Conservation (phyloP, 768 basidiomycete genomes). For the Imleria badia region DNA sequence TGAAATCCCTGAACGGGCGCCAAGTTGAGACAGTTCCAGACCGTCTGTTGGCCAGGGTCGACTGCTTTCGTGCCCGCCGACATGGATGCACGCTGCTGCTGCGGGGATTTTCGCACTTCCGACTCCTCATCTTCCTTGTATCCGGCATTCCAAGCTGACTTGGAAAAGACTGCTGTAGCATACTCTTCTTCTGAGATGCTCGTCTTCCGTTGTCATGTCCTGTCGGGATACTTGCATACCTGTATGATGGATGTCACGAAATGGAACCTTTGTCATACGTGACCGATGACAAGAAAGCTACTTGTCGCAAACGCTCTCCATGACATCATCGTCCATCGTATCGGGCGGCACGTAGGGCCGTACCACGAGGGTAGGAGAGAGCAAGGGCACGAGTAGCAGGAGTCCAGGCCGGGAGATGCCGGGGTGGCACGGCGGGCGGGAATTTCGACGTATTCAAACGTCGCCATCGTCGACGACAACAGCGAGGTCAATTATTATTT, state of each 20-base stretch:
- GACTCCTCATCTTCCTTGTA: slow-evolving; percentile 31
- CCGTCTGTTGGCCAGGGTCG: slow-evolving; percentile 20
- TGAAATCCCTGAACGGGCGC: slow-evolving; percentile 23
- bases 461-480: too few relatives aligned
- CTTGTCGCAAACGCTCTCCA: slow-evolving; percentile 60
- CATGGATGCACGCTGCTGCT: not conserved
- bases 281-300: not conserved
- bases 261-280: too few relatives aligned
- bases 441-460: too few relatives aligned
- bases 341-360: too few relatives aligned
- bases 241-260: slow-evolving; percentile 34
- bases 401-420: too few relatives aligned
- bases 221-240: slow-evolving; percentile 81
- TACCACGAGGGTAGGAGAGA: too few relatives aligned
- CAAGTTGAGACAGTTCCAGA: slow-evolving; percentile 20
- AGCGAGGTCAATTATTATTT: too few relatives aligned
- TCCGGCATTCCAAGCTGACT: slow-evolving; percentile 16
- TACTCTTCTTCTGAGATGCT: slow-evolving; percentile 46
- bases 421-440: too few relatives aligned
- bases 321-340: slow-evolving; percentile 39
- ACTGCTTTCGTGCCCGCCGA: not conserved
- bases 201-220: slow-evolving; percentile 47
- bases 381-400: too few relatives aligned
- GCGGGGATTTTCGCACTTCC: slow-evolving; percentile 1
- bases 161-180: slow-evolving; percentile 25